phyloP scores from a whole-genome alignment of 2,329 filamentous ascomycete genomes.

The Sporothrix pseudoabietina region DNA sequence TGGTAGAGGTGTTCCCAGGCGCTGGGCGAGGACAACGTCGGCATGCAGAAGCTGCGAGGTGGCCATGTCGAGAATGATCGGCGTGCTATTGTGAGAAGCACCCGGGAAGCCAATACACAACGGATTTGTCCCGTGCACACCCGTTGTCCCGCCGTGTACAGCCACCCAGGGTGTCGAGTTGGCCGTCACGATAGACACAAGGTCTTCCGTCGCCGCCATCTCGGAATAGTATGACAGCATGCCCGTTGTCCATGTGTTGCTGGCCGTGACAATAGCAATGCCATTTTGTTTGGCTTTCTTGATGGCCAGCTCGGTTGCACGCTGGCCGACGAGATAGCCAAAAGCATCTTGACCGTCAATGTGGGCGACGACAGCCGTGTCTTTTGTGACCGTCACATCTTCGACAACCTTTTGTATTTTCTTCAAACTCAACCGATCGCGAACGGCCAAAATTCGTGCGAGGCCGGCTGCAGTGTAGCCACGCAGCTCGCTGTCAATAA shows the following conservation, averaged over 20 bases:
- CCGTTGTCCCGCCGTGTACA: not conserved
- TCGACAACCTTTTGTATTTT: not conserved
- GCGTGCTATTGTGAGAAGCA: not conserved
- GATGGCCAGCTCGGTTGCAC: not conserved
- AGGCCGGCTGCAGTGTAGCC: not conserved
- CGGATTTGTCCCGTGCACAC: not conserved
- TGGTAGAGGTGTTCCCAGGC: not conserved
- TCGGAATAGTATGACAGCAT: slow-evolving; percentile 19
- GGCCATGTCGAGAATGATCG: slow-evolving; percentile 1
- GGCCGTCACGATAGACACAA: not conserved
- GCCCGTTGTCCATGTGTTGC: slow-evolving; percentile 15
- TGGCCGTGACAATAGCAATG: slow-evolving; percentile 9
- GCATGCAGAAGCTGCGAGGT: slow-evolving; percentile 7
- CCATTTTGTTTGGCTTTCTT: not conserved
- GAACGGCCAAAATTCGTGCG: not conserved
- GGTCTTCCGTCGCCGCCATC: not conserved
- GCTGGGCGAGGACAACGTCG: slow-evolving; percentile 3
- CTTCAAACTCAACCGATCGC: not conserved
- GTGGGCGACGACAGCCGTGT: not conserved
- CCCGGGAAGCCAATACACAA: not conserved
- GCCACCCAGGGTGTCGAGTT: slow-evolving; percentile 7
- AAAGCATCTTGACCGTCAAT: slow-evolving; percentile 8
- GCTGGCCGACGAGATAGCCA: slow-evolving; percentile 6
- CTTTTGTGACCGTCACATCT: not conserved
- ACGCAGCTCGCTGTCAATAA: slow-evolving; percentile 10